Evolutionary conservation across 176 grass and related monocot genomes (phyloP).

Genomic region (Phragmites australis): DNA sequence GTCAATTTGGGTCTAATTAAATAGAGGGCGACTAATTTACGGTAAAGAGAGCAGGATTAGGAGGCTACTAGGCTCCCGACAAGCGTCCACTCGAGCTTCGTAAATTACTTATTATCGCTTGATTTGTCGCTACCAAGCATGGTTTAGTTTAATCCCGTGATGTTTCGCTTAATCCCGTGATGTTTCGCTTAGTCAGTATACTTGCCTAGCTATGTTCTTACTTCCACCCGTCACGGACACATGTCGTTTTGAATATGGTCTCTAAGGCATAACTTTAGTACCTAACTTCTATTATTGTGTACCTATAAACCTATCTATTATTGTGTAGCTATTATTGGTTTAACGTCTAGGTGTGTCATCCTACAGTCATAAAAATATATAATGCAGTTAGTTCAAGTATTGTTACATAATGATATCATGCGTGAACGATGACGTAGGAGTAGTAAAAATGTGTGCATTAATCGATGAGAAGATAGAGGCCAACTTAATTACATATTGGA

Average conservation of each 20-base stretch:
- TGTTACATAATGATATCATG: not conserved
- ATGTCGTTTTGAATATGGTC: no score
- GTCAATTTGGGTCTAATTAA: not conserved
- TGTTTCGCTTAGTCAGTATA: no score
- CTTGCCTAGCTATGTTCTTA: no score
- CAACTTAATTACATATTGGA: not conserved
- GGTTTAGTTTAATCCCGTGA: no score
- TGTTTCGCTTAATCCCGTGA: no score
- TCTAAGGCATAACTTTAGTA: no score
- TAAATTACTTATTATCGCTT: not conserved
- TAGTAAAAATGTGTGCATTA: not conserved
- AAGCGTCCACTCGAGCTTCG: not conserved
- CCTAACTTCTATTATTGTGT: no score
- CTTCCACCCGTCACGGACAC: no score
- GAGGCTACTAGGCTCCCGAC: not conserved
- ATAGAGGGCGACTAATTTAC: not conserved
- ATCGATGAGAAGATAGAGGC: not conserved
- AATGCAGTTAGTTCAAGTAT: not conserved
- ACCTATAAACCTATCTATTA: no score
- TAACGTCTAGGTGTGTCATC: slow-evolving; percentile 15
- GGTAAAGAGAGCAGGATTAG: not conserved
- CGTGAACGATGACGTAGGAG: not conserved
- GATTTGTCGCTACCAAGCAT: no score
- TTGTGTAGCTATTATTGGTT: not conserved
- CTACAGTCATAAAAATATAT: not conserved